Evolutionary conservation across 805 yeast species (phyloP).

Genomic region (Teunomyces panamensis): DNA sequence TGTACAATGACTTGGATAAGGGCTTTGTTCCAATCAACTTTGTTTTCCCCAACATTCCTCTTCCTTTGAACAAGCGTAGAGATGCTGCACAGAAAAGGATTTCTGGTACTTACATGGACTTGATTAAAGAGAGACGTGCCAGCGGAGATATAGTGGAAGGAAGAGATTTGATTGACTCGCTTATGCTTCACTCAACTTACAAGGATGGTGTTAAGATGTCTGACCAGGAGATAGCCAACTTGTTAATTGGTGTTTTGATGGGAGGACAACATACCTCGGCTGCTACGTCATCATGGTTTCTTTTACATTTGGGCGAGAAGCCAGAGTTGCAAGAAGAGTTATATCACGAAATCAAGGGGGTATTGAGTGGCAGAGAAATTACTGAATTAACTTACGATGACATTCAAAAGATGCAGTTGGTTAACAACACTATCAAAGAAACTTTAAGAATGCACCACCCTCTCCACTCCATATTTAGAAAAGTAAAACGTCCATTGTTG

Average conservation of each 20-base stretch:
- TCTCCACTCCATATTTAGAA: slow-evolving; percentile 90
- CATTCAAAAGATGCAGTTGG: slow-evolving; percentile 73
- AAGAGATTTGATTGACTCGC: slow-evolving; percentile 78
- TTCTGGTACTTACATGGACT: slow-evolving; percentile 72
- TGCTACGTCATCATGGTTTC: slow-evolving; percentile 91
- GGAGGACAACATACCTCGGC: slow-evolving; percentile 99
- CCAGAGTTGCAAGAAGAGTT: slow-evolving; percentile 82
- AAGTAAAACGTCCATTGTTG: slow-evolving; percentile 72
- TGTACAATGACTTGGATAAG: slow-evolving; percentile 88
- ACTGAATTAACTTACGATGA: slow-evolving; percentile 75
- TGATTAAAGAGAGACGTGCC: slow-evolving; percentile 70
- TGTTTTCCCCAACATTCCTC: slow-evolving; percentile 89
- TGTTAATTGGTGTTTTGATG: slow-evolving; percentile 93
- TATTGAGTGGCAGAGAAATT: slow-evolving; percentile 45
- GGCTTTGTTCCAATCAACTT: slow-evolving; percentile 95
- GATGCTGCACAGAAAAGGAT: slow-evolving; percentile 83
- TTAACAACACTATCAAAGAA: slow-evolving; percentile 83
- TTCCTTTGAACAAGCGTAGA: slow-evolving; percentile 77
- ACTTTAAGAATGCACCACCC: slow-evolving; percentile 96
- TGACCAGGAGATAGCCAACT: slow-evolving; percentile 89
- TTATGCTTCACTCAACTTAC: slow-evolving; percentile 77
- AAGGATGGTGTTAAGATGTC: slow-evolving; percentile 93
- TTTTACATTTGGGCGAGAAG: slow-evolving; percentile 82
- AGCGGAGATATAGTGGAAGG: slow-evolving; percentile 69
- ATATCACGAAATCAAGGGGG: slow-evolving; percentile 66